These are phyloP conservation scores for Moesziomyces parantarcticus DNA, from an alignment of 1,284 basidiomycete genomes.

Conservation along the genomic window DNA sequence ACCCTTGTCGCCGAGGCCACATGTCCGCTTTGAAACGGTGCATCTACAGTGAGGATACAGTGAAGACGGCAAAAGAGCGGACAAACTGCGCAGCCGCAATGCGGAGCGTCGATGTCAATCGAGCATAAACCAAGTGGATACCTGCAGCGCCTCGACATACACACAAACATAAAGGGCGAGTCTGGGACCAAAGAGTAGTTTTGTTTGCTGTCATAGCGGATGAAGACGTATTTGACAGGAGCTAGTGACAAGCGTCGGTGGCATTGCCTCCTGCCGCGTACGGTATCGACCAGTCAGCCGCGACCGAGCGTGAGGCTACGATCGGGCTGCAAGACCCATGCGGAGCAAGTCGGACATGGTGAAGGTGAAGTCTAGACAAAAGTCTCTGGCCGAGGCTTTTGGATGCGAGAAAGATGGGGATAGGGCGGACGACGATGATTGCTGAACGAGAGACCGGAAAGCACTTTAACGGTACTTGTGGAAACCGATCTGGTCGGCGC, in stretches of 20 bases:
- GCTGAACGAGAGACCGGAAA: slow-evolving; percentile 5
- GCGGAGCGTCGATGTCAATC: no score
- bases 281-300: slow-evolving; percentile 26
- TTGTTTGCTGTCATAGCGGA: slow-evolving; percentile 30
- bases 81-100: no score
- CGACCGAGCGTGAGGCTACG: slow-evolving; percentile 1
- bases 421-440: slow-evolving; percentile 5
- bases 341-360: slow-evolving; percentile 2
- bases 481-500: slow-evolving; percentile 66
- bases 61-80: no score
- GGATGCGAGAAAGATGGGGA: slow-evolving; percentile 13
- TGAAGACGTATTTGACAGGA: slow-evolving; percentile 39
- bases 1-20: no score
- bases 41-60: no score
- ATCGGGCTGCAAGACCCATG: slow-evolving; percentile 11
- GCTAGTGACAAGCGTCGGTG: slow-evolving; percentile 11
- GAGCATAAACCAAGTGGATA: neutral
- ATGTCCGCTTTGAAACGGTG: no score
- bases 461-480: slow-evolving; percentile 56
- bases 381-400: slow-evolving; percentile 33
- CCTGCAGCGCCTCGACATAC: neutral
- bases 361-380: neutral
- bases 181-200: slow-evolving; percentile 28
- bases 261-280: slow-evolving; percentile 26
- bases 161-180: neutral